phyloP scores from a whole-genome alignment of 345 rosid genomes.

The Physaria fendleri region DNA sequence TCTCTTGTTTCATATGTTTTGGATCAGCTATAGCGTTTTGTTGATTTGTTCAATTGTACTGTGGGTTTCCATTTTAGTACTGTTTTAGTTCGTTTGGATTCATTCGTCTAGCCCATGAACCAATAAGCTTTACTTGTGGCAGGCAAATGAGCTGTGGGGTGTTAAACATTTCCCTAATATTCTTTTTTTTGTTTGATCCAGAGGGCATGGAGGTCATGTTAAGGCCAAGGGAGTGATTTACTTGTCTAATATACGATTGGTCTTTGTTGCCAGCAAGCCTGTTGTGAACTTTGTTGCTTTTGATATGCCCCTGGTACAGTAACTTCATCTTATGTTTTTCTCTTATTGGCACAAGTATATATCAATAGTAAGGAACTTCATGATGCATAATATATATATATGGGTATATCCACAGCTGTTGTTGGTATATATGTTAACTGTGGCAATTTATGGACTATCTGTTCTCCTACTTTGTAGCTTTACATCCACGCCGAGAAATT shows the following conservation, averaged over 20 bases:
- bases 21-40: not conserved
- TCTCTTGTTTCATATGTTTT: not conserved
- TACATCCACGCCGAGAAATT: constrained; percentile 74
- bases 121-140: not conserved
- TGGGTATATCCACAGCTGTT: not conserved
- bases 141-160: not conserved
- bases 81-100: not conserved
- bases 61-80: not conserved
- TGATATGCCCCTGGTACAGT: constrained; percentile 80
- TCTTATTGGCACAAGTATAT: not conserved
- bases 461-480: constrained; percentile 61
- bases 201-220: constrained; percentile 59
- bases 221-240: constrained; percentile 68
- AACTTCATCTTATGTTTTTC: not conserved
- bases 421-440: not conserved
- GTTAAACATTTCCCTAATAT: not conserved
- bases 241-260: constrained; percentile 76
- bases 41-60: not conserved
- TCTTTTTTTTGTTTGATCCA: constrained; percentile 21
- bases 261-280: constrained; percentile 76
- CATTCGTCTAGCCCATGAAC: not conserved
- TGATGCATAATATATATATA: not conserved
- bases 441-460: not conserved
- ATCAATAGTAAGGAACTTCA: not conserved
- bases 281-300: constrained; percentile 63